Evolutionary conservation across 1,139 yeast species (phyloP), one percentile per base, ranked within the genome.

Genomic region (Ogataea hybrid): DNA sequence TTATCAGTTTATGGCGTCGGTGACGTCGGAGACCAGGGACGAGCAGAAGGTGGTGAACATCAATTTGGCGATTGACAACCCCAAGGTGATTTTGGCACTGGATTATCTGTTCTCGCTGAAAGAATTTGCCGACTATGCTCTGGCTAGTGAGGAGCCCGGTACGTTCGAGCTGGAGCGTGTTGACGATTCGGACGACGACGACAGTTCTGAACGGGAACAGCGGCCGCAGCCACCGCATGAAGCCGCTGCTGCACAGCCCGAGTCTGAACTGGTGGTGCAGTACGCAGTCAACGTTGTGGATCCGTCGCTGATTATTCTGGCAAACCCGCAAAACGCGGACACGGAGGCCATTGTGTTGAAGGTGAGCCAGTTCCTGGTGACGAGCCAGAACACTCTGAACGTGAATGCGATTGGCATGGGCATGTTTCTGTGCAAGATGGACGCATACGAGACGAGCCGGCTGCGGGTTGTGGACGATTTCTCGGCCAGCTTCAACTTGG

Each of bases 321-420:
- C 96, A 0, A 88, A 90, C 59, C 87, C 96, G 1, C 72, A 84
- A 2, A 68, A 72, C 10, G 58, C 63, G 2, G 75, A 81, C 49
- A 79, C 96, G 0, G 95, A 90, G 54, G 98, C 98, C 0, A 75
- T 92, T 46, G 96, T 92, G 1, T 84, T 92, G 64, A 86, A 87
- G 53, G 81, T 89, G 14, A 95, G 84, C 44, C 96, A 90, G 55
- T 64, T 90, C 7, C 66, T 85, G 35, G 57, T 88, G 4, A 76
- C 92, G 0, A 81, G 85, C 48, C 89, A 85, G 54, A 78, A 80
- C 46, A 72, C 79, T 2, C 61, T 73, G 10, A 77, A 90, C 1
- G 62, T 89, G 7, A 80, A 90, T 14, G 83, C 87, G 1, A 78
- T 82, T 51, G 86, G 85, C 48, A 77, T 89, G 42, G 97, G 98